phyloP scores from a whole-genome alignment of 441 rosid species.

The Adansonia rubrostipa region DNA sequence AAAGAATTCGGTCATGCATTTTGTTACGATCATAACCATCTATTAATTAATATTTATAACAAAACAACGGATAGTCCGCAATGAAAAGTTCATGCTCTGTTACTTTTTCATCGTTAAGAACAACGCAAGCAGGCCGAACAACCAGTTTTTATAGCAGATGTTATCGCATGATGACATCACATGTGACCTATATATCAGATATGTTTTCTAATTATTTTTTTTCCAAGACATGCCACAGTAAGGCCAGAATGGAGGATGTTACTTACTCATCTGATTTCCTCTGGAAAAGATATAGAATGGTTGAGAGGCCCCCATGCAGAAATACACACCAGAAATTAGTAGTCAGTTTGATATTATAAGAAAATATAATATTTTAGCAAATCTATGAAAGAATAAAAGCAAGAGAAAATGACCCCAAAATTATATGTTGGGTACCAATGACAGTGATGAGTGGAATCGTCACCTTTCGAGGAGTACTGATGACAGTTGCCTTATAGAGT shows the following conservation, averaged over 20 bases:
- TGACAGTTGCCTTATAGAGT: conserved; percentile 94
- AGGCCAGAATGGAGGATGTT: conserved; percentile 19
- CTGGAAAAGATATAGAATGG: conserved; percentile 46
- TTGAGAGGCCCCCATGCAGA: conserved; percentile 23
- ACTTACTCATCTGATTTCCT: conserved; percentile 92
- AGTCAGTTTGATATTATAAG: conserved; percentile 39
- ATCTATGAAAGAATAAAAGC: conserved; percentile 1
- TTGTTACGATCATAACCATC: not conserved
- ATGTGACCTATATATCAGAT: not conserved
- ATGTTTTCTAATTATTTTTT: too few species aligned
- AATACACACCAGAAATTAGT: conserved; percentile 31
- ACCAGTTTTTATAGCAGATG: not conserved
- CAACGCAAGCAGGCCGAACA: not conserved
- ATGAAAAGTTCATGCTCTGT: not conserved
- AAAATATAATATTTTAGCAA: not conserved
- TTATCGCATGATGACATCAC: not conserved
- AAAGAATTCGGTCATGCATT: conserved; percentile 13
- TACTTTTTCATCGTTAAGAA: not conserved
- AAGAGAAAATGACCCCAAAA: conserved; percentile 1
- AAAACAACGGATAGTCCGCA: not conserved
- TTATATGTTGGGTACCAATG: not conserved
- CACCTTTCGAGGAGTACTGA: conserved; percentile 77
- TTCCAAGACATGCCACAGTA: not conserved
- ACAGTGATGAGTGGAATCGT: conserved; percentile 1
- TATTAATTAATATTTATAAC: not conserved